Base-by-base conservation (phyloP, 768 basidiomycete species). In the Lyophyllum atratum region DNA sequence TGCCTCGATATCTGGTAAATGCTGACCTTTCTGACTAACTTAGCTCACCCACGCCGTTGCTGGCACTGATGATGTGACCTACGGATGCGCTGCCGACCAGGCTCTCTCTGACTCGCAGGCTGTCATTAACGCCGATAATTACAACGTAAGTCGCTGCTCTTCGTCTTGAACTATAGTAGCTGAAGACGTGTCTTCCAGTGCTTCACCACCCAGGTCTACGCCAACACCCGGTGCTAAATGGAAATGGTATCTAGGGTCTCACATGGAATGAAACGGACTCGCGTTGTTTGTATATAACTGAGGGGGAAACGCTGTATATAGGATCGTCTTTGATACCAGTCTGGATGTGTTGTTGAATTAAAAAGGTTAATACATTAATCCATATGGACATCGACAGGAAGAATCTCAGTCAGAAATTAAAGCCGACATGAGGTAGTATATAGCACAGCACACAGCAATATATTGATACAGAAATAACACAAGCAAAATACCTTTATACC, bases 181-280 rank as follows among this genome's bases (percentile, higher is more conserved):
- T 61, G 10, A 44, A 25, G 45, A 21, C 29, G 26, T 48, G 21
- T 11, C 21, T 44, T 31, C 42, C 53, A 79, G 76, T 79, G 77
- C 72, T 79, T 78, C 69, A 65, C 75, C 48, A 77, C 78, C 43
- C 78, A 79, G 56, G 73, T 80, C 39, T 79, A 77, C 63, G 64
- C 63, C 44, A 76, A 72, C 67, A 76, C 76, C 6, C 46, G 28
- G 17, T 29, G 46, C 28, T 37, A 15, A 37, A 37, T 37, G 34
- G 6, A 12, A 9, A 15, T 14, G 8, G 3, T 15, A 15, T 12
- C 34, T 37, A n/a, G n/a, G n/a, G n/a, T n/a, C 12, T 4, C 4
- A 31, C 11, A 37, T 14, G 11, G 45, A 46, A 46, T 2, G 22
- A 46, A 46, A 46, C n/a, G n/a, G n/a, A n/a, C n/a, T 37, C 34